Evolutionary conservation across 148 eudicot genomes (phyloP), one percentile per base, ranked within the genome.

Genomic region (Arctostaphylos glauca): DNA sequence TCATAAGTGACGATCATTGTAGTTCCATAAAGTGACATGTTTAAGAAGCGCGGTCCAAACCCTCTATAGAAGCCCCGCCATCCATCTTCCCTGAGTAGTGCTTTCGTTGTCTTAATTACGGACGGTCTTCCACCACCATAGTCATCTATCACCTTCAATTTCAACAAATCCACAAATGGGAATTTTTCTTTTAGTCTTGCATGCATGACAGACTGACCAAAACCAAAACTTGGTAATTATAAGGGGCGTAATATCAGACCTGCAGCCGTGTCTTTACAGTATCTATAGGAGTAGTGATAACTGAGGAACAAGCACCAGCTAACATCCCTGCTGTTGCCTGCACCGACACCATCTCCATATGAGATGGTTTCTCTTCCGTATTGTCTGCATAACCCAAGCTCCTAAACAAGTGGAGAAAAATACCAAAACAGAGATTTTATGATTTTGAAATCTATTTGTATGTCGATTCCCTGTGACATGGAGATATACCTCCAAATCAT

Each of bases 61-160:
- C 97, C 97, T 85, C 93, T 86, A 74, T 94, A 94, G 83, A 94
- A 91, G 46, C 97, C 97, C 83, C 83, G n/a, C 94, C 91, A 94
- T 72, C 97, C 95, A 80, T 92, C 94, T 88, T 94, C 94, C 81
- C 81, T 75, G 54, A 92, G 31, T 43, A 92, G 92, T 54, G 87
- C 43, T 86, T 86, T 94, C 2, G 87, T 70, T 31, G 95, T 92
- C 84, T 91, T 92, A 48, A 87, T 54, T 49, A 94, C 91, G 2
- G 97, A 88, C 7, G 97, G 95, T 82, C 94, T 90, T 84, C 94
- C 95, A 81, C 50, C 86, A 23, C 94, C 91, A 80, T 90, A 88
- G 83, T 88, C 84, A 74, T 94, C 93, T 85, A 93, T 88, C 52
- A 93, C 95, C 97, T 84, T 67, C 84, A 84, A 66, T 84, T 79